Evolutionary conservation across 495 filamentous ascomycete species (phyloP), one percentile per base, ranked within the genome.

Genomic region (Tuber microsphaerosporum): DNA sequence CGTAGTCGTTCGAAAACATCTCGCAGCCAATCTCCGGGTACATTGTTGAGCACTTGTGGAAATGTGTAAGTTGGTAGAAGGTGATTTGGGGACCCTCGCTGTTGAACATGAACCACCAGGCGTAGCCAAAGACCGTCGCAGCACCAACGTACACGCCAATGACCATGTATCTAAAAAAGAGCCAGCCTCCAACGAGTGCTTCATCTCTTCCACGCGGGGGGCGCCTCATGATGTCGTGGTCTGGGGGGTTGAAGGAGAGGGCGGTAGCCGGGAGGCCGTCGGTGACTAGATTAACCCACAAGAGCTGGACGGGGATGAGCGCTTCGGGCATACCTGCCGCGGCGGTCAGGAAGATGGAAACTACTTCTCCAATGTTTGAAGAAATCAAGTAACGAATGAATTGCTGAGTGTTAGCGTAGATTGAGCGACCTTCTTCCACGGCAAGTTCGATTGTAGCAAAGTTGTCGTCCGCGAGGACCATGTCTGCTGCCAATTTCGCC

Each of bases 321-420:
- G 96, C 96, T 85, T 99, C 96, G 51, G 96, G 96, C 94, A 99
- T 97, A 75, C 96, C 96, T 73, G 94, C 86, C 6, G 96, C 96
- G 42, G 96, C 96, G 31, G 96, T 99, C 83, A 99, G 84, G 89
- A 99, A 99, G 84, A 99, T 99, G 26, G 96, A 99, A 16, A 99
- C 96, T 45, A 99, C 96, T 84, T 99, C 96, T 84, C 96, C 96
- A 71, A 99, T 99, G 86, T 99, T 99, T 44, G 94, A 97, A 14
- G 94, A 97, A 84, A 99, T 99, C 71, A 99, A 88, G 83, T 99
- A 99, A 42, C 96, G 92, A 84, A 99, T 99, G 84, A 99, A 99
- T 83, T 99, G 96, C 83, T 99, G 96, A 4, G 96, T 99, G 87
- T 99, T 99, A 90, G 94, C 97, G 88, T 97, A 99, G 86, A 99